Evolutionary conservation across 1,284 basidiomycete genomes (phyloP).

Genomic region (Heterobasidion irregulare): DNA sequence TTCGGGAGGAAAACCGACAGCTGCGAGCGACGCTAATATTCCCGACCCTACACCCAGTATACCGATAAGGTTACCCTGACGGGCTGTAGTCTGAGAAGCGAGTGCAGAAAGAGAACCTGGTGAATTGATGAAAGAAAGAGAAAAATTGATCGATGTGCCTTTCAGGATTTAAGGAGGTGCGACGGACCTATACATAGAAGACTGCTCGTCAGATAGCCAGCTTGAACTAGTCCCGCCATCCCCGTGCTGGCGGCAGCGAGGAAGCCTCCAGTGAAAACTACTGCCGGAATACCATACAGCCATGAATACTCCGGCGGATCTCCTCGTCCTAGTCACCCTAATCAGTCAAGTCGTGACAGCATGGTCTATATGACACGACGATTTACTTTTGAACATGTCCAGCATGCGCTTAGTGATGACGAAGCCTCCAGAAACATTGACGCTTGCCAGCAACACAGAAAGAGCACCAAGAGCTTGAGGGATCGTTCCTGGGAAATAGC

Average conservation of each 20-base stretch:
- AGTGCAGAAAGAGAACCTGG: conserved; percentile 68
- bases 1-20: conserved; percentile 72
- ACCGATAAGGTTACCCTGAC: conserved; percentile 77
- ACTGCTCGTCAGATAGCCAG: conserved; percentile 76
- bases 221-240: conserved; percentile 78
- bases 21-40: conserved; percentile 69
- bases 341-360: neutral
- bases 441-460: conserved; percentile 74
- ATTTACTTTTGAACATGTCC: conserved; percentile 78
- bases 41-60: conserved; percentile 77
- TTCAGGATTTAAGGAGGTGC: neutral
- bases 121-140: neutral
- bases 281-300: conserved; percentile 71
- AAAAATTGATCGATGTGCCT: neutral
- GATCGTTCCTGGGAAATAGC: conserved; percentile 72
- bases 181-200: conserved; percentile 69
- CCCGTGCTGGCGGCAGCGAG: conserved; percentile 73
- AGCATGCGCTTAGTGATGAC: conserved; percentile 83
- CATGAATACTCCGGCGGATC: conserved; percentile 83
- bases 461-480: conserved; percentile 72
- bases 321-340: neutral
- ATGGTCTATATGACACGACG: conserved; percentile 12
- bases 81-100: conserved; percentile 68
- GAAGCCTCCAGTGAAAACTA: conserved; percentile 76
- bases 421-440: conserved; percentile 82